A percentile compares a stretch with the other conserved stretches of the same genome.
Evolutionary conservation across 768 basidiomycete genomes (phyloP).

Genomic region (Serendipita sp.): DNA sequence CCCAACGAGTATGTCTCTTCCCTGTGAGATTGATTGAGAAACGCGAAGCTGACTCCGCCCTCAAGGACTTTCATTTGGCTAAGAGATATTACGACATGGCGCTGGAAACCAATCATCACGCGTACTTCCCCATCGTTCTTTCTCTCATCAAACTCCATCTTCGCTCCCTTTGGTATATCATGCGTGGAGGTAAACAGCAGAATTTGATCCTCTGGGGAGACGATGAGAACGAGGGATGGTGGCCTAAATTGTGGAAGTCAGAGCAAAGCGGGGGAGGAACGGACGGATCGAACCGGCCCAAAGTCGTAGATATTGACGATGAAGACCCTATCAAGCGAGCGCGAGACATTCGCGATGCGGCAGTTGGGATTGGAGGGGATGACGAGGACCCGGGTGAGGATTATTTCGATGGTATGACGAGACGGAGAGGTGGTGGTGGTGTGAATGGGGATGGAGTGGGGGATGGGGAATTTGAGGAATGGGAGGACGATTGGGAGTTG

Average conservation of each 20-base stretch:
- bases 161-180: constrained; percentile 69
- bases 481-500: constrained; percentile 65
- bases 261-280: background rate
- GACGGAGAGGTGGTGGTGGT: constrained; percentile 31
- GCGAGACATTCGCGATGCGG: constrained; percentile 6
- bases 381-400: constrained; percentile 32
- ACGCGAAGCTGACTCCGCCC: background rate
- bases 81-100: constrained; percentile 91
- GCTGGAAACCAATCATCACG: constrained; percentile 72
- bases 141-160: constrained; percentile 70
- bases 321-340: constrained; percentile 5
- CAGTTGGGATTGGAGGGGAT: background rate
- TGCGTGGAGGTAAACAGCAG: constrained; percentile 41
- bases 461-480: constrained; percentile 45
- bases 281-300: background rate
- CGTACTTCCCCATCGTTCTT: constrained; percentile 71
- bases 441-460: constrained; percentile 44
- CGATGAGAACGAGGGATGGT: constrained; percentile 9
- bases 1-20: constrained; percentile 45
- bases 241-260: constrained; percentile 5
- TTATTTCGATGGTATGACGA: constrained; percentile 54
- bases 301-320: constrained; percentile 14
- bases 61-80: constrained; percentile 85
- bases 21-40: background rate
- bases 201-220: constrained; percentile 5